Evolutionary conservation across 805 yeast species (phyloP), one percentile per base, ranked within the genome.

Genomic region (Kodamaea hsintzibuensis): DNA sequence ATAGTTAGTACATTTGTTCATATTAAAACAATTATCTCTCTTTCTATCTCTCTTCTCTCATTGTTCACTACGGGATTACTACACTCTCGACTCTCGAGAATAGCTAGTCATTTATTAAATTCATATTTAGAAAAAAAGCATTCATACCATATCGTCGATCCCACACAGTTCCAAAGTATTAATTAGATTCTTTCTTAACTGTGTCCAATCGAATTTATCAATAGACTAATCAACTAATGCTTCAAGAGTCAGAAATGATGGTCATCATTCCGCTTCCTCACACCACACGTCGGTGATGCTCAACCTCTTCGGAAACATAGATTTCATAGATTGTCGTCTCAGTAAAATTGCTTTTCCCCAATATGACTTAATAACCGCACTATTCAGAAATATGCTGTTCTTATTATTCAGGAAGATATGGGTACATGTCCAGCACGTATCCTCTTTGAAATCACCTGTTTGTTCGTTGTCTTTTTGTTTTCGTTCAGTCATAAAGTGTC

Each of bases 1-100:
- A 66, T 49, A 25, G 76, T 72, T 71, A 71, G 76, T 73, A 50
- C 16, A 10, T 16, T n/a, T 37, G 17, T 71, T 30, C 14, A 19
- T 33, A 4, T 22, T 22, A 22, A 22, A 22, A 22, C 25, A 22
- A 22, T 22, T n/a, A n/a, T 14, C 25, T n/a, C 25, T 38, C 18
- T 40, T 39, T 38, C 25, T n/a, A 16, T 38, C 18, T 40, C 27
- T 38, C 10, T 35, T 18, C 19, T 25, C 12, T 39, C 22, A 22
- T 35, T 38, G 49, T 49, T 45, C 47, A 45, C 50, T 55, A 42
- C 50, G 53, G 52, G 52, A 35, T 53, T 22, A 47, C 55, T 50
- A 50, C 52, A 43, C 53, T 51, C 45, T 27, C 45, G 50, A 45
- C 51, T 22, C 35, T 22, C 35, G 35, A 33, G 30, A 43, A 38